Evolutionary conservation across 345 rosid genomes (phyloP).

Genomic region (Citrus sinensis): DVS_A1.0 CM039164.1:29160001-29160500

Average conservation of each 20-base stretch:
- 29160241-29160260: neutral
- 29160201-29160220: neutral
- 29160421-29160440: constrained; percentile 66
- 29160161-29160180: neutral
- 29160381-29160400: constrained; percentile 50
- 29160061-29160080: neutral
- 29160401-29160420: constrained; percentile 60
- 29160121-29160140: neutral
- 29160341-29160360: constrained; percentile 68
- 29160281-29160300: neutral
- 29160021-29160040: neutral
- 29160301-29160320: constrained; percentile 23
- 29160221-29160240: neutral
- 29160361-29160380: constrained; percentile 62
- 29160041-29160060: neutral
- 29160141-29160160: neutral
- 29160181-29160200: neutral
- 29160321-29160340: constrained; percentile 54
- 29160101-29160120: neutral
- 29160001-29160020: neutral
- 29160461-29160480: constrained; percentile 72
- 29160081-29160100: neutral
- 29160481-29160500: constrained; percentile 92
- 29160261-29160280: no score
- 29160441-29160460: constrained; percentile 84